These are phyloP conservation scores for Pochonia chlamydosporia DNA, from an alignment of 2,329 filamentous ascomycete species.

Conservation along the genomic window DNA sequence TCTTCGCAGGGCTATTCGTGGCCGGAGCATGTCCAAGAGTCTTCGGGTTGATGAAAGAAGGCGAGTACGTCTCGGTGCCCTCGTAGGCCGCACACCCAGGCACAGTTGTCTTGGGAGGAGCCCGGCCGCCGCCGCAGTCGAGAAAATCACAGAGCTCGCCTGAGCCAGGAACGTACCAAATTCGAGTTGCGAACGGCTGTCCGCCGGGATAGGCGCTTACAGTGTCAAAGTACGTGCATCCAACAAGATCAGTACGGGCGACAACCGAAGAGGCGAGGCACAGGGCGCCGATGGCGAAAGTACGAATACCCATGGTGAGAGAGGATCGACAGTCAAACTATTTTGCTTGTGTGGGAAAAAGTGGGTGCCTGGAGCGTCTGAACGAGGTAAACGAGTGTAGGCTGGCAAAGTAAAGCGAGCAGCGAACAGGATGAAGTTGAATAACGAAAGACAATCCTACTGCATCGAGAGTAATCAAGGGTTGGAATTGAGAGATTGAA, in stretches of 20 bases:
- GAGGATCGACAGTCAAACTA: too few relatives aligned
- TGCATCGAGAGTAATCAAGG: too few relatives aligned
- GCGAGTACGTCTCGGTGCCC: slow-evolving; percentile 49
- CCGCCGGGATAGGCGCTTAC: slow-evolving; percentile 21
- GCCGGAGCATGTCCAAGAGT: slow-evolving; percentile 15
- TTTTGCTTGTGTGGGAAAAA: too few relatives aligned
- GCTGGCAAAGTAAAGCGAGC: too few relatives aligned
- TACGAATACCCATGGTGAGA: slow-evolving; percentile 18
- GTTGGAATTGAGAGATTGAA: too few relatives aligned
- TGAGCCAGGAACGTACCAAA: slow-evolving; percentile 57
- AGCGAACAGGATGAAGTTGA: too few relatives aligned
- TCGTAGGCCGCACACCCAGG: slow-evolving; percentile 54
- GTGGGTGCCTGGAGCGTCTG: too few relatives aligned
- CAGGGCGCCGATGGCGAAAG: slow-evolving; percentile 18
- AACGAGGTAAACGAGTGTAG: too few relatives aligned
- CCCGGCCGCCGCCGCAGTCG: slow-evolving; percentile 63
- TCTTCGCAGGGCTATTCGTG: slow-evolving; percentile 3
- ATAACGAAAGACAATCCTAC: too few relatives aligned
- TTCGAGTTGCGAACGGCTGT: slow-evolving; percentile 35
- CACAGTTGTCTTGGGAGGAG: slow-evolving; percentile 56
- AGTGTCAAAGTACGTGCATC: slow-evolving; percentile 36
- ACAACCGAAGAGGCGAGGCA: slow-evolving; percentile 26
- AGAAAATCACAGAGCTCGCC: slow-evolving; percentile 59
- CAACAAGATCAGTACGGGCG: slow-evolving; percentile 39
- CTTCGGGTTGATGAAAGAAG: slow-evolving; percentile 38